Percentiles rank a stretch among this genome's conserved stretches.
phyloP scores from a whole-genome alignment of 805 yeast species.

The Phaffomyces antillensis region DNA sequence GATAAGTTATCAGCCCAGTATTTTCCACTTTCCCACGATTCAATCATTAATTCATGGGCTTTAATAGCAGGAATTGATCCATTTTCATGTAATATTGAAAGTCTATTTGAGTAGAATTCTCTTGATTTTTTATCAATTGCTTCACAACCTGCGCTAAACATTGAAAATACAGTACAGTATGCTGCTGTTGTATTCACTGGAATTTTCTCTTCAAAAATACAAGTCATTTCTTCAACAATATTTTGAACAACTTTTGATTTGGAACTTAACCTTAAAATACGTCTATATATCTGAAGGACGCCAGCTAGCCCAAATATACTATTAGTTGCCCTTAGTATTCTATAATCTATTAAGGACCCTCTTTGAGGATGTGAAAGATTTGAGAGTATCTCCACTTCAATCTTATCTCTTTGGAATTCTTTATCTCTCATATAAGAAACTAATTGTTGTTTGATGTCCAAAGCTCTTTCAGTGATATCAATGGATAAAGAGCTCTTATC shows the following conservation, averaged over 20 bases:
- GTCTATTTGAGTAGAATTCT: constrained; percentile 29
- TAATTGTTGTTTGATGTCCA: constrained; percentile 32
- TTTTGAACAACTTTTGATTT: constrained; percentile 42
- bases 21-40: constrained; percentile 47
- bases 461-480: constrained; percentile 24
- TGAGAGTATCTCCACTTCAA: constrained; percentile 8
- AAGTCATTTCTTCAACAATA: constrained; percentile 27
- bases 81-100: constrained; percentile 29
- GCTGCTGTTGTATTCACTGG: constrained; percentile 42
- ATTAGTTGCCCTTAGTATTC: constrained; percentile 39
- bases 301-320: constrained; percentile 47
- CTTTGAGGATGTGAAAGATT: constrained; percentile 5
- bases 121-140: constrained; percentile 29
- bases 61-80: constrained; percentile 25
- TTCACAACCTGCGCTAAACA: constrained; percentile 52
- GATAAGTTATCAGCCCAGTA: constrained; percentile 47
- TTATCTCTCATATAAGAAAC: constrained; percentile 18
- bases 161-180: constrained; percentile 42
- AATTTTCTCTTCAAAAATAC: constrained; percentile 28
- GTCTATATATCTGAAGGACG: constrained; percentile 46
- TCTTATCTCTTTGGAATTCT: constrained; percentile 24
- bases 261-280: constrained; percentile 46
- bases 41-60: constrained; percentile 33
- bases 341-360: constrained; percentile 11
- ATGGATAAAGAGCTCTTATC: background rate